Conservation (phyloP, 2,329 filamentous ascomycete genomes). For the Pyrenophora graminea region DNA sequence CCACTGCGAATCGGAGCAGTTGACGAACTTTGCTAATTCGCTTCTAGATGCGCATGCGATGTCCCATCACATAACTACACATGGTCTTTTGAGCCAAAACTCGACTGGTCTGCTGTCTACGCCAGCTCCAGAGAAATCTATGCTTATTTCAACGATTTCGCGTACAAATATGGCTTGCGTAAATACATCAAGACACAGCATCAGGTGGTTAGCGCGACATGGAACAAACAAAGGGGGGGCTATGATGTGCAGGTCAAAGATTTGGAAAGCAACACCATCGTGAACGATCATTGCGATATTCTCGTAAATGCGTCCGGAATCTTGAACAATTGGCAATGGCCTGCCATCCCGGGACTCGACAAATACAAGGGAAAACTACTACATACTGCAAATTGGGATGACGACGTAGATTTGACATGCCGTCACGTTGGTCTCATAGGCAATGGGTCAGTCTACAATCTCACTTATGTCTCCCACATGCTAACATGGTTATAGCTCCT, state of each 20-base stretch:
- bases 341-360: constrained; percentile 56
- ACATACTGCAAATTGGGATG: constrained; percentile 62
- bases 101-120: constrained; percentile 51
- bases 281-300: constrained; percentile 53
- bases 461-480: background rate
- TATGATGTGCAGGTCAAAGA: constrained; percentile 46
- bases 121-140: constrained; percentile 51
- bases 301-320: constrained; percentile 56
- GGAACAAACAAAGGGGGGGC: constrained; percentile 44
- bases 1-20: background rate
- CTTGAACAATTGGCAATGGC: constrained; percentile 58
- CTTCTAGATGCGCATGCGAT: constrained; percentile 52
- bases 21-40: constrained; percentile 13
- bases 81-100: constrained; percentile 55
- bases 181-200: constrained; percentile 44
- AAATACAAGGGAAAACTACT: constrained; percentile 59
- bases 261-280: constrained; percentile 26
- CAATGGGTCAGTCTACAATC: constrained; percentile 42
- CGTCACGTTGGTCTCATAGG: constrained; percentile 61
- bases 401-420: constrained; percentile 53
- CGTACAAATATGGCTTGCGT: constrained; percentile 46
- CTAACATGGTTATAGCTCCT: constrained; percentile 49
- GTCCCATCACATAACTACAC: constrained; percentile 59
- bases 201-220: constrained; percentile 42
- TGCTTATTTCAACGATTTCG: constrained; percentile 50